Base-by-base conservation (phyloP, 1,284 basidiomycete species). In the Chalciporus sp. region DNA sequence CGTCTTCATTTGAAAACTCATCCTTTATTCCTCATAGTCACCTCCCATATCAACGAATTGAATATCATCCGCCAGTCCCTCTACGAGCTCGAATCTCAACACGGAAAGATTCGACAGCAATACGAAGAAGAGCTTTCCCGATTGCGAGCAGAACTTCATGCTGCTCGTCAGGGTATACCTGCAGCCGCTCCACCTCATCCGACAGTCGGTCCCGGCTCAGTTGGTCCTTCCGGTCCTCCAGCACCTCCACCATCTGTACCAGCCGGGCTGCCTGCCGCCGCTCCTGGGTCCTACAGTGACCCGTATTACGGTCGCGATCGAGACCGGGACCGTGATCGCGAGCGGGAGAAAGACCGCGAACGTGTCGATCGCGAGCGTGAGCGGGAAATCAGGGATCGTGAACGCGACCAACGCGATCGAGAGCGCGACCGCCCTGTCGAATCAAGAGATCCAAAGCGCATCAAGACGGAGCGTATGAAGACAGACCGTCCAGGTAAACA, bases 41-140 rank as follows among this genome's bases (percentile, higher is more conserved):
- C 79, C 17, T 76, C 76, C 52, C 90, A 92, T 68, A 81, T 90
- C 62, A 84, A 82, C 62, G 90, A 91, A 68, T 73, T 90, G 53
- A 85, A 84, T 57, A 78, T 85, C 68, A 88, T 92, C 63, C 79
- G 88, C 56, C 83, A 89, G 65, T 82, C 85, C 44, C 78, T 92
- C 33, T 90, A 89, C 67, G 90, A 92, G 53, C 83, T 94, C 51
- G 90, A 93, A 65, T 77, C 81, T 16, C 81, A 85, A 56, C 89
- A 93, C 61, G 77, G 78, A 55, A 86, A 87, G 68, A 81, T 90
- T 58, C 81, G 88, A 42, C 78, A 82, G 62, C 81, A 86, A 72
- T 92, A 90, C 64, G 88, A 92, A 63, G 82, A 86, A 11, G 90
- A 93, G 60, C 78, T 92, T 51, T 73, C 77, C 11, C 78, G 86